A percentile compares a stretch with the other conserved stretches of the same genome.
Conservation (phyloP, 495 filamentous ascomycete species). For the Trichoderma asperelloides region DNA sequence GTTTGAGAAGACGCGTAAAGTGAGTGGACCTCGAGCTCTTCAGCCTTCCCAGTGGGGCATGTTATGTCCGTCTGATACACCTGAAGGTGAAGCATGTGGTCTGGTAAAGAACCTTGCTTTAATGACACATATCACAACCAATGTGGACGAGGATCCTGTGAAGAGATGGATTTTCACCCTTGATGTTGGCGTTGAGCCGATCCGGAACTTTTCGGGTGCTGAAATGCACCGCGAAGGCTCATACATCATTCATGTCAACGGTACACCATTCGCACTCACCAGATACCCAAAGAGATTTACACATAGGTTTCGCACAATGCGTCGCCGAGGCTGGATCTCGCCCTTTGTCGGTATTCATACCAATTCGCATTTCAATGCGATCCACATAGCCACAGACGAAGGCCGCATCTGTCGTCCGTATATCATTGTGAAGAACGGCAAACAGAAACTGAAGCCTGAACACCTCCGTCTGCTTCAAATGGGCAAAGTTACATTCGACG, state of each 20-base stretch:
- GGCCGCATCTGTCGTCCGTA: constrained; percentile 91
- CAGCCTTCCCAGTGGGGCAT: constrained; percentile 98
- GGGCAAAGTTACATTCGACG: constrained; percentile 79
- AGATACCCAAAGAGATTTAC: constrained; percentile 76
- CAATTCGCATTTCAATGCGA: constrained; percentile 81
- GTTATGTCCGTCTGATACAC: constrained; percentile 93
- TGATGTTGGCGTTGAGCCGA: constrained; percentile 44
- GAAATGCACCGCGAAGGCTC: constrained; percentile 76
- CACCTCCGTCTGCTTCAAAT: constrained; percentile 71
- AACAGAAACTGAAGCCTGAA: constrained; percentile 64
- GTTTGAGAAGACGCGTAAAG: constrained; percentile 96
- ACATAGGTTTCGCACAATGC: constrained; percentile 68
- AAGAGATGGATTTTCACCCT: constrained; percentile 73
- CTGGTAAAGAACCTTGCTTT: constrained; percentile 96
- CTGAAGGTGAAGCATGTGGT: constrained; percentile 97
- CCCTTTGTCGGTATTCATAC: constrained; percentile 94
- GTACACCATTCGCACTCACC: constrained; percentile 80
- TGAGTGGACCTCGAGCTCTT: constrained; percentile 86
- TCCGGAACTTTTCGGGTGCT: constrained; percentile 59
- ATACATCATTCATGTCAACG: constrained; percentile 91
- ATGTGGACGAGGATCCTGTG: constrained; percentile 84
- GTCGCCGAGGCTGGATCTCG: constrained; percentile 80
- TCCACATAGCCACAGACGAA: constrained; percentile 95
- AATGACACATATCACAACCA: constrained; percentile 98
- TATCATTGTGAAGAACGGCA: constrained; percentile 82